Evolutionary conservation across 2,329 filamentous ascomycete genomes (phyloP), one percentile per base, ranked within the genome.

Genomic region (Trichoderma sp.): DNA sequence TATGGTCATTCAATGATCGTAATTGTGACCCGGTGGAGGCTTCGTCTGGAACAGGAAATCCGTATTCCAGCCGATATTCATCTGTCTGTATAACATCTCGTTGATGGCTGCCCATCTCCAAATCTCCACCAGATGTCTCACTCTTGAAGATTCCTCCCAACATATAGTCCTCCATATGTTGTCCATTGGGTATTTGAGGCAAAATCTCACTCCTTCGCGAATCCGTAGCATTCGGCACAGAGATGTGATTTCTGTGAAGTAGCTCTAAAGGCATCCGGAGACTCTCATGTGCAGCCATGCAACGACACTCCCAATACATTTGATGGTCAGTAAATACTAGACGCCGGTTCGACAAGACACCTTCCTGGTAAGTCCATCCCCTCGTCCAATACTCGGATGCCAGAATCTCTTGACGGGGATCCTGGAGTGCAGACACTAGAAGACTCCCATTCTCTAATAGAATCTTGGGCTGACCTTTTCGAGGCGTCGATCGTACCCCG

Each of bases 311-410:
- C 30, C 76, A 77, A 9, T 75, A 77, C n/a, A 73, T 64, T 20
- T 78, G 74, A 9, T 68, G 66, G 2, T 77, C 65, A 1, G 76
- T 76, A 64, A 78, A 78, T 11, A 74, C 71, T 6, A 74, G 69
- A 9, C 71, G 71, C n/a, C 73, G 68, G 17, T 62, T 62, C 9
- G 73, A 74, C 17, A 74, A 63, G 28, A 69, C 53, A 15, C 68
- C 68, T 66, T 74, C 73, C 36, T 74, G 73, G 62, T 71, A 74
- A 1, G 73, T 74, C 73, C 73, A 74, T 7, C 71, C 73, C 3
- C 73, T 72, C 6, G 59, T 71, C 64, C 47, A 69, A 53, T 72
- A 74, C 12, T 71, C 65, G n/a, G 73, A 74, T 17, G 26, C 36
- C 1, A 57, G 28, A 30, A 73, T 59, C n/a, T 66, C 70, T n/a